Evolutionary conservation across 495 filamentous ascomycete species (phyloP).

Genomic region (Neurospora sp.): DNA sequence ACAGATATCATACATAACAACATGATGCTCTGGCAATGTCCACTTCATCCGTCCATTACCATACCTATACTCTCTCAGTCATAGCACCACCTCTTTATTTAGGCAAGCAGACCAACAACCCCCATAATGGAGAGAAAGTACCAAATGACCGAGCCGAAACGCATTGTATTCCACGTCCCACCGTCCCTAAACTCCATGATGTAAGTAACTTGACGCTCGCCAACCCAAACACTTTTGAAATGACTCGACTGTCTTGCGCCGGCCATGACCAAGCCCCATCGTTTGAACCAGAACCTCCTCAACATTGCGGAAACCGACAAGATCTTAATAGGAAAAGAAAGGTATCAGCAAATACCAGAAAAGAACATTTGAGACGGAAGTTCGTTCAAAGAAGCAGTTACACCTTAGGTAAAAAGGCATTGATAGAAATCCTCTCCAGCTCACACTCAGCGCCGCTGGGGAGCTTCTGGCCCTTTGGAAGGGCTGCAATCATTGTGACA

Average conservation of each 20-base stretch:
- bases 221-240: not conserved
- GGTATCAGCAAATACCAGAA: not conserved
- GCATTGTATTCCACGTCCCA: not conserved
- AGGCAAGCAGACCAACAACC: not conserved
- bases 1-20: not conserved
- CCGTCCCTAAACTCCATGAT: not conserved
- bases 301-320: not conserved
- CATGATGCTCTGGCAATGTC: not conserved
- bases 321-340: not conserved
- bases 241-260: not conserved
- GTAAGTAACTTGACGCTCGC: not conserved
- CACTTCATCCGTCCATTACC: not conserved
- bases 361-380: not conserved
- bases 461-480: slow-evolving; percentile 47
- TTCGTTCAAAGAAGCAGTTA: not conserved
- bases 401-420: slow-evolving; percentile 13
- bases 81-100: not conserved
- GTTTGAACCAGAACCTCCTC: not conserved
- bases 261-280: not conserved
- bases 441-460: slow-evolving; percentile 49
- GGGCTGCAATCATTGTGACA: slow-evolving; percentile 52
- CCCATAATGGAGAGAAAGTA: not conserved
- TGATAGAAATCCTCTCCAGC: slow-evolving; percentile 51
- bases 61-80: not conserved
- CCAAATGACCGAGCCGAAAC: not conserved